Conservation (phyloP, 768 basidiomycete species). For the Boletus fagicola region DNA sequence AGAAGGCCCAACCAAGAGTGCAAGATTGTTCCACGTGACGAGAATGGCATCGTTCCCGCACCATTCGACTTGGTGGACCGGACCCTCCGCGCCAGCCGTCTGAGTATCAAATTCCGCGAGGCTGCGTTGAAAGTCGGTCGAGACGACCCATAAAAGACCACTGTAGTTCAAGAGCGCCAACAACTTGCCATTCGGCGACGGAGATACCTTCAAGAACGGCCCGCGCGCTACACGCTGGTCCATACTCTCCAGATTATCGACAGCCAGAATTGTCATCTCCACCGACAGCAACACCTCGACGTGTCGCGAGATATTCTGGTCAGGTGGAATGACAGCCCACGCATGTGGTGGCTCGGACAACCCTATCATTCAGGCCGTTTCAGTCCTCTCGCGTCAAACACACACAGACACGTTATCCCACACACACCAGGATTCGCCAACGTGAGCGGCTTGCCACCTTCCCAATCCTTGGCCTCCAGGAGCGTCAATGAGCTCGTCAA, state of each 20-base stretch:
- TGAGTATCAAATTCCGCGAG: slow-evolving; percentile 84
- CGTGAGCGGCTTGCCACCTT: slow-evolving; percentile 67
- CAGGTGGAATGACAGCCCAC: slow-evolving; percentile 90
- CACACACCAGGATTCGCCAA: slow-evolving; percentile 75
- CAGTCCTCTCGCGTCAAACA: slow-evolving; percentile 5
- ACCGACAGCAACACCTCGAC: slow-evolving; percentile 86
- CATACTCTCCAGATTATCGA: slow-evolving; percentile 85
- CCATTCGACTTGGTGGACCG: slow-evolving; percentile 80
- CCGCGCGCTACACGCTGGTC: slow-evolving; percentile 89
- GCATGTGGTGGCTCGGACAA: slow-evolving; percentile 76
- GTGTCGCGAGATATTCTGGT: slow-evolving; percentile 84
- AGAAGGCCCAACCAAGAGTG: slow-evolving; percentile 87
- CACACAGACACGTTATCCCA: slow-evolving; percentile 13
- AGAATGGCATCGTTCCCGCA: slow-evolving; percentile 95
- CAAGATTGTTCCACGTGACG: slow-evolving; percentile 75
- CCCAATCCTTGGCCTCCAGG: slow-evolving; percentile 88
- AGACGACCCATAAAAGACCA: slow-evolving; percentile 88
- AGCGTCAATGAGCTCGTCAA: slow-evolving; percentile 72
- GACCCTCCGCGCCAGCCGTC: slow-evolving; percentile 53
- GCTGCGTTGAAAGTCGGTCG: slow-evolving; percentile 85
- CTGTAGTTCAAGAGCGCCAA: slow-evolving; percentile 76
- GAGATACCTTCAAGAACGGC: slow-evolving; percentile 82
- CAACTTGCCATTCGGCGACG: slow-evolving; percentile 93
- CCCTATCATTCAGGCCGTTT: slow-evolving; percentile 39
- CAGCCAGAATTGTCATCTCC: slow-evolving; percentile 73